Percentiles rank a stretch among this genome's conserved stretches.
These are phyloP conservation scores for Xylaria telfairii DNA, from an alignment of 495 filamentous ascomycete species.

Conservation along the genomic window DNA sequence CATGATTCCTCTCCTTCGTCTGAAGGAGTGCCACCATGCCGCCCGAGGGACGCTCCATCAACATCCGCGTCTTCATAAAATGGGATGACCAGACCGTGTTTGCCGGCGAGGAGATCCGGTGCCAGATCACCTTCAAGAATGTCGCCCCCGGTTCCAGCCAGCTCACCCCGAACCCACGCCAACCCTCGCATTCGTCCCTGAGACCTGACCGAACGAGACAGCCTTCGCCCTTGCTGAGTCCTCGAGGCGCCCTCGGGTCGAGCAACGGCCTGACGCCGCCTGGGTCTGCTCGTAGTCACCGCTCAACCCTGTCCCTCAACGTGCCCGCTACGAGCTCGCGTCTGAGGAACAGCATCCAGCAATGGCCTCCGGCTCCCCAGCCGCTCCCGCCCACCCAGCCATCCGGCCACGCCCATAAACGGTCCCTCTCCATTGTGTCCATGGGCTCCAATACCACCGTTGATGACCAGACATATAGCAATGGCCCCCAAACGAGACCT, in stretches of 20 bases:
- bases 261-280: constrained; percentile 48
- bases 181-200: constrained; percentile 36
- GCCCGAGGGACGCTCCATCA: constrained; percentile 53
- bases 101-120: constrained; percentile 91
- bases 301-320: constrained; percentile 64
- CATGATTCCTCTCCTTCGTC: constrained; percentile 41
- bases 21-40: constrained; percentile 48
- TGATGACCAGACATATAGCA: constrained; percentile 43
- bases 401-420: constrained; percentile 55
- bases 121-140: constrained; percentile 96
- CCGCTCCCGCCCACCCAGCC: constrained; percentile 37
- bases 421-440: constrained; percentile 95
- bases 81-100: constrained; percentile 93
- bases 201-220: constrained; percentile 53
- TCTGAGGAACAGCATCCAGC: constrained; percentile 38
- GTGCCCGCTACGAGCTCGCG: constrained; percentile 54
- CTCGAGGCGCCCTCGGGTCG: constrained; percentile 30
- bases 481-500: constrained; percentile 36
- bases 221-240: constrained; percentile 44
- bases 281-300: constrained; percentile 54
- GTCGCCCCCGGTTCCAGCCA: constrained; percentile 58
- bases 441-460: constrained; percentile 71
- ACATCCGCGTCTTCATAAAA: constrained; percentile 93
- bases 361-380: constrained; percentile 38
- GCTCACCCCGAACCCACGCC: constrained; percentile 36